Base-by-base conservation (phyloP, 225 moss, liverwort and hornwort species). In the Anthoceros angustus region DNA sequence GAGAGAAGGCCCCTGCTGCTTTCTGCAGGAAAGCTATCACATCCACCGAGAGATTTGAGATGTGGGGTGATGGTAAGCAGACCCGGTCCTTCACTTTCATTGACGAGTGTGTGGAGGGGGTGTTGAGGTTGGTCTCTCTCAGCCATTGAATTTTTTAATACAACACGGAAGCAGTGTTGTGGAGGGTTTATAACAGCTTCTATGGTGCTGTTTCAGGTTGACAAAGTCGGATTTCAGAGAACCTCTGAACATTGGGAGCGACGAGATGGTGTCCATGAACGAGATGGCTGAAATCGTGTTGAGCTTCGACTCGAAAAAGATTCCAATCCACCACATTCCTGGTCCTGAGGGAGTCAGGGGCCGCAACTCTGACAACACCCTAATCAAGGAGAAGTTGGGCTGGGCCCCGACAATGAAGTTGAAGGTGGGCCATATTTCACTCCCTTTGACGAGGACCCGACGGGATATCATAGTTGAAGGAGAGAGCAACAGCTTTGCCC, bases 31-130 rank as follows among this genome's bases (percentile, higher is more conserved):
- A 90, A 67, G 87, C 87, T 0, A 76, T 90, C 66, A 90, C 90
- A 25, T 83, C 87, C 11, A 78, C 79, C 1, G 79, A 86, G 62
- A n/a, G 68, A 3, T 87, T 87, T 63, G 90, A 90, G 73, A 90
- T 90, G 90, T 90, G 90, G 90, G 90, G 87, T 63, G 87, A 91
- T 77, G 87, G 86, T 68, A 78, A 81, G 64, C 90, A 91, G 73
- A 91, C 90, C 0, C 80, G 86, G 8, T 91, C 90, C 0, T 94
- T 94, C 79, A 94, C 93, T 40, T 94, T 90, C 65, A 94, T 94
- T 62, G 90, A 94, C 50, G 87, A 94, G 75, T 94, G 90, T 70
- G 93, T 87, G 5, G 90, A 94, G 74, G 93, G 90, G 48, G 93
- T 94, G 4, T 66, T 94, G 2, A 70, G 90, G 87, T 86, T 8